Evolutionary conservation across 192 early-diverging fungal genomes (phyloP).

Genomic region (Phlyctochytrium arcticum): DNA sequence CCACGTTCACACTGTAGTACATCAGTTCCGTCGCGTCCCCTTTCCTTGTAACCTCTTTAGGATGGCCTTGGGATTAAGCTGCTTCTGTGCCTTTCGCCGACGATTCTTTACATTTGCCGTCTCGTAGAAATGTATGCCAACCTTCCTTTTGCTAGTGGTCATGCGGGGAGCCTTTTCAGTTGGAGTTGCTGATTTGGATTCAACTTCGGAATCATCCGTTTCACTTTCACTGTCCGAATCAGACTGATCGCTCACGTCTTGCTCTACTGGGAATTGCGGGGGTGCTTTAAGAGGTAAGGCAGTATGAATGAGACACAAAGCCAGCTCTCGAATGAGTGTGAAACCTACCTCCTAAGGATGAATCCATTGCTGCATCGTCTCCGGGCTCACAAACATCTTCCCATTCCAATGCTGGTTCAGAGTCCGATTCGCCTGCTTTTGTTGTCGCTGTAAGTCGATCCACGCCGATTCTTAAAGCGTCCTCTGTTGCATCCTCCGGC

Average conservation of each 20-base stretch:
- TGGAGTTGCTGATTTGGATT: no score
- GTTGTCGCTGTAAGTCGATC: constrained; percentile 31
- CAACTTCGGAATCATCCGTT: constrained; percentile 23
- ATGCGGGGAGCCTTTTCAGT: constrained; percentile 67
- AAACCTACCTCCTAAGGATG: no score
- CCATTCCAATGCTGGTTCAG: constrained; percentile 16
- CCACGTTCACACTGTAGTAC: no score
- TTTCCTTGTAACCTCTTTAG: constrained; percentile 41
- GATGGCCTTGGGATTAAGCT: constrained; percentile 56
- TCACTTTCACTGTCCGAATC: background rate
- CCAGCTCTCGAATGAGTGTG: no score
- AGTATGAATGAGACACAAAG: no score
- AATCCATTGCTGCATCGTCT: constrained; percentile 53
- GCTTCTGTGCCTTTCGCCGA: constrained; percentile 78
- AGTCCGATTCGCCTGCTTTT: constrained; percentile 36
- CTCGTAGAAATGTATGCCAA: constrained; percentile 87
- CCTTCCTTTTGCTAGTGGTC: constrained; percentile 82
- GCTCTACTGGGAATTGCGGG: no score
- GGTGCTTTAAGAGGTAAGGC: no score
- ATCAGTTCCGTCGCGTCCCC: constrained; percentile 26
- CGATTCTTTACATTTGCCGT: constrained; percentile 94
- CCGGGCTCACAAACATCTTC: constrained; percentile 40
- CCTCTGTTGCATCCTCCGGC: constrained; percentile 71
- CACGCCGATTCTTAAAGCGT: constrained; percentile 33
- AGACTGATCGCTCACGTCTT: no score